Evolutionary conservation across 495 filamentous ascomycete genomes (phyloP).

Genomic region (Hypoxylon fuscum): DNA sequence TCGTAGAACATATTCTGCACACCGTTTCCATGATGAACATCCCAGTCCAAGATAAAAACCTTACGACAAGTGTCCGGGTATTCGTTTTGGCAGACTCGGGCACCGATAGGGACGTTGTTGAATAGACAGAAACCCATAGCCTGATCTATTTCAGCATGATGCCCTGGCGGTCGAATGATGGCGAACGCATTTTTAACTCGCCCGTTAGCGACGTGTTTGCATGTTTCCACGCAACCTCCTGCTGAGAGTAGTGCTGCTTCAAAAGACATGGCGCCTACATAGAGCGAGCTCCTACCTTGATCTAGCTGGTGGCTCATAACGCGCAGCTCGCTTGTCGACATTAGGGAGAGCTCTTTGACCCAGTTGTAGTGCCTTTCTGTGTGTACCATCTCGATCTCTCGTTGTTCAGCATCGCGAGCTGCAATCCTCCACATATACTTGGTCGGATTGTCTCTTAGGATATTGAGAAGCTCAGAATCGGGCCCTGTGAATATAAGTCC

Average conservation of each 20-base stretch:
- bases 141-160: slow-evolving; percentile 86
- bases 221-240: slow-evolving; percentile 96
- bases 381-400: slow-evolving; percentile 83
- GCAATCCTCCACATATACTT: slow-evolving; percentile 78
- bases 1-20: slow-evolving; percentile 96
- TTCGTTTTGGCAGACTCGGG: slow-evolving; percentile 79
- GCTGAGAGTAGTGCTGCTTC: slow-evolving; percentile 82
- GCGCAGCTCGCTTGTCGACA: slow-evolving; percentile 68
- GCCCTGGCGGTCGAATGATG: slow-evolving; percentile 91
- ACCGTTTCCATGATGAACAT: slow-evolving; percentile 87
- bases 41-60: slow-evolving; percentile 95
- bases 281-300: slow-evolving; percentile 80
- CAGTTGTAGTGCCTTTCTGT: slow-evolving; percentile 77
- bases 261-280: slow-evolving; percentile 85
- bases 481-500: slow-evolving; percentile 71
- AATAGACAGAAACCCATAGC: slow-evolving; percentile 96
- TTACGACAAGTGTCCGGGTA: slow-evolving; percentile 83
- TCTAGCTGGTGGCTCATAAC: slow-evolving; percentile 64
- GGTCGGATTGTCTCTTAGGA: slow-evolving; percentile 56
- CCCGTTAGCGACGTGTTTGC: slow-evolving; percentile 79
- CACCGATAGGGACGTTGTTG: slow-evolving; percentile 94
- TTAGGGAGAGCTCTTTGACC: slow-evolving; percentile 67
- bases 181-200: slow-evolving; percentile 93
- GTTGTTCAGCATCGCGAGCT: slow-evolving; percentile 75
- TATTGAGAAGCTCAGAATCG: slow-evolving; percentile 54